phyloP scores from a whole-genome alignment of 2,329 filamentous ascomycete species.

The Colletotrichum kahawae region DNA sequence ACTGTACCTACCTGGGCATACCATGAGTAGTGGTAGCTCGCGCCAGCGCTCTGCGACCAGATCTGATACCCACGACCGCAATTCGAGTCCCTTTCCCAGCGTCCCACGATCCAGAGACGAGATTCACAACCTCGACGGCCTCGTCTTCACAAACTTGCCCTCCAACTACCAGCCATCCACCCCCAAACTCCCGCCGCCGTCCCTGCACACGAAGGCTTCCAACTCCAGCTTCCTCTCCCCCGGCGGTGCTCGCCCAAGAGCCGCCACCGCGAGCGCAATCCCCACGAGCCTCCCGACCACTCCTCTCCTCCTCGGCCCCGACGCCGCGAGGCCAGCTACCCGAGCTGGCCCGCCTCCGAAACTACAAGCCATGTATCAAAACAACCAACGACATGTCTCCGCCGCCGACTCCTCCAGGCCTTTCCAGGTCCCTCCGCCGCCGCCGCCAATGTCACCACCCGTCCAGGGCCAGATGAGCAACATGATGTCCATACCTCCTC shows the following conservation, averaged over 20 bases:
- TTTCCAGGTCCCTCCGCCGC: conserved; percentile 61
- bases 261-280: conserved; percentile 18
- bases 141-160: conserved; percentile 19
- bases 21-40: conserved; percentile 23
- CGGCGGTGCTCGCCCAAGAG: conserved; percentile 20
- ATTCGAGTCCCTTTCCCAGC: conserved; percentile 12
- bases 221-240: conserved; percentile 7
- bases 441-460: conserved; percentile 60
- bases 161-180: not conserved
- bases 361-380: conserved; percentile 57
- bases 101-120: conserved; percentile 22
- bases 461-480: conserved; percentile 48
- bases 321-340: conserved; percentile 17
- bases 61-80: conserved; percentile 22
- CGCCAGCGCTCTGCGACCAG: conserved; percentile 23
- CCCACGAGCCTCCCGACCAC: conserved; percentile 1
- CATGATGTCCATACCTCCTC: conserved; percentile 58
- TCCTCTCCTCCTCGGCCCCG: conserved; percentile 7
- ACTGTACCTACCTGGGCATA: conserved; percentile 6
- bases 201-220: not conserved
- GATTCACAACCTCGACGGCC: conserved; percentile 24
- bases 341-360: conserved; percentile 20
- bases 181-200: not conserved
- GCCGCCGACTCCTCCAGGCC: conserved; percentile 54
- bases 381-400: conserved; percentile 54